Evolutionary conservation across 1,284 basidiomycete genomes (phyloP).

Genomic region (Apiotrichum mycotoxinovorans): DNA sequence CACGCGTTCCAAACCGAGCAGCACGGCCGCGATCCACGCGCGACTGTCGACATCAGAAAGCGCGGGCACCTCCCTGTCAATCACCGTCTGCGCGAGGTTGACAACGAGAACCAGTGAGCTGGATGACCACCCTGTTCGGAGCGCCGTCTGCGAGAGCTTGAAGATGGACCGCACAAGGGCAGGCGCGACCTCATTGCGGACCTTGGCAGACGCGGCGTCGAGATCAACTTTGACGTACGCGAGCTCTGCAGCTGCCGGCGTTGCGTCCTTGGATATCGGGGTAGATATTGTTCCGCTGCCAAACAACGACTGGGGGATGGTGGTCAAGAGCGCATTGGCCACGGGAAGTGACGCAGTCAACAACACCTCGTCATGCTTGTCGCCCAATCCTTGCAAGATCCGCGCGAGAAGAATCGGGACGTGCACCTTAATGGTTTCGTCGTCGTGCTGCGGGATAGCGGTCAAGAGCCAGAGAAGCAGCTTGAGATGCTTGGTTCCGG

Average conservation of each 20-base stretch:
- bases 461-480: constrained; percentile 51
- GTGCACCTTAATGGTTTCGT: constrained; percentile 45
- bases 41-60: constrained; percentile 21
- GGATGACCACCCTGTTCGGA: constrained; percentile 4
- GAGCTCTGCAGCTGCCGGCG: constrained; percentile 4
- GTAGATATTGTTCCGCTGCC: not conserved
- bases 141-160: constrained; percentile 9
- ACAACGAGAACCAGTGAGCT: constrained; percentile 15
- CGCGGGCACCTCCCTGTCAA: constrained; percentile 30
- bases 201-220: constrained; percentile 3
- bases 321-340: constrained; percentile 10
- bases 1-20: constrained; percentile 32
- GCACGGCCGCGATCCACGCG: constrained; percentile 41
- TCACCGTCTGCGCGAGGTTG: constrained; percentile 18
- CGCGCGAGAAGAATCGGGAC: constrained; percentile 27
- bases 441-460: constrained; percentile 53
- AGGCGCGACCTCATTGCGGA: constrained; percentile 19
- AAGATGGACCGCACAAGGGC: constrained; percentile 25
- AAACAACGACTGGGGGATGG: constrained; percentile 10
- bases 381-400: constrained; percentile 11
- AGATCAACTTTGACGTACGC: constrained; percentile 3
- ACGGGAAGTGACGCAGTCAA: constrained; percentile 3
- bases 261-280: not conserved
- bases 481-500: constrained; percentile 27
- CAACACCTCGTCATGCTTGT: constrained; percentile 1